These are phyloP conservation scores for Starmera amethionina DNA, from an alignment of 805 yeast species.

Conservation along the genomic window DNA sequence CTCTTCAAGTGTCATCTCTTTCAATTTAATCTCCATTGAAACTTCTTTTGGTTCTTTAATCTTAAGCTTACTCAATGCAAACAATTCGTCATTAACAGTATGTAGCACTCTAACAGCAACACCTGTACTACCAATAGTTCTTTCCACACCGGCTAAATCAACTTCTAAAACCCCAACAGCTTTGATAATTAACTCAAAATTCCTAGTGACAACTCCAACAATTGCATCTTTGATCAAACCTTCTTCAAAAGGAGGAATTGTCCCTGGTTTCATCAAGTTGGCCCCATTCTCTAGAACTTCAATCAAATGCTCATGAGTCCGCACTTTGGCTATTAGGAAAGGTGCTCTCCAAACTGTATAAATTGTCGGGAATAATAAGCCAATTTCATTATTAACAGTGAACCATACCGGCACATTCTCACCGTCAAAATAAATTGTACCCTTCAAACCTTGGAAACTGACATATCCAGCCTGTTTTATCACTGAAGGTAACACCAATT, in stretches of 20 bases:
- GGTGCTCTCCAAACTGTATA: slow-evolving; percentile 67
- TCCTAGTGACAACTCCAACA: slow-evolving; percentile 62
- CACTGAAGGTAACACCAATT: slow-evolving; percentile 11
- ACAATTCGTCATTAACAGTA: slow-evolving; percentile 55
- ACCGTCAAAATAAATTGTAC: slow-evolving; percentile 56
- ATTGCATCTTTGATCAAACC: slow-evolving; percentile 39
- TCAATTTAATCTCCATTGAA: slow-evolving; percentile 16
- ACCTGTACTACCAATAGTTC: slow-evolving; percentile 59
- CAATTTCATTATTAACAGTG: slow-evolving; percentile 35
- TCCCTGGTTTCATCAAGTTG: slow-evolving; percentile 67
- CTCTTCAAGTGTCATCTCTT: slow-evolving; percentile 8
- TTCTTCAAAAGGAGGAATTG: slow-evolving; percentile 46
- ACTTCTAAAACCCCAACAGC: slow-evolving; percentile 62
- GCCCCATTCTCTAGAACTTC: slow-evolving; percentile 72
- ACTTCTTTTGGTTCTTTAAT: slow-evolving; percentile 31
- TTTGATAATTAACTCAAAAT: slow-evolving; percentile 49
- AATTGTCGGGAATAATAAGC: slow-evolving; percentile 50
- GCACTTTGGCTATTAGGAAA: slow-evolving; percentile 51
- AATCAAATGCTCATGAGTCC: slow-evolving; percentile 68
- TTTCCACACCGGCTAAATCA: slow-evolving; percentile 33
- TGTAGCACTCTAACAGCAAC: slow-evolving; percentile 73
- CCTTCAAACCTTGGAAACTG: slow-evolving; percentile 39
- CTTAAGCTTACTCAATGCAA: slow-evolving; percentile 36
- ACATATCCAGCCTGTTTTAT: slow-evolving; percentile 58
- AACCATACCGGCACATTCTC: slow-evolving; percentile 68